phyloP scores from a whole-genome alignment of 306 rosid species.

The Alnus rubra region DNA sequence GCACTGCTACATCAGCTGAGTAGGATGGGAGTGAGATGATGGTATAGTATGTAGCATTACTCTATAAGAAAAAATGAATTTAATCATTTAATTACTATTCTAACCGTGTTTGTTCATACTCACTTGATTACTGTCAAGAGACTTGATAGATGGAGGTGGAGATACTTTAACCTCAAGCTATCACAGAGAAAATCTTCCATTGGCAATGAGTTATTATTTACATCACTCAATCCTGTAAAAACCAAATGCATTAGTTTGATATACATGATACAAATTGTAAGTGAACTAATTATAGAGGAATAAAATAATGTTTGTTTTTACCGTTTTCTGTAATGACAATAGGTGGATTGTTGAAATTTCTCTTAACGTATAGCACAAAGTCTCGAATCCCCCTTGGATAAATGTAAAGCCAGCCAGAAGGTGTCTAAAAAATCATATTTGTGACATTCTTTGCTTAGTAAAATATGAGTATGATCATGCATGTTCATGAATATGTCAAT shows the following conservation, averaged over 20 bases:
- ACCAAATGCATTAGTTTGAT: neutral
- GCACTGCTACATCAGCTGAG: too few species aligned
- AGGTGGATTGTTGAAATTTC: slow-evolving; percentile 42
- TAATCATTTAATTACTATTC: too few species aligned
- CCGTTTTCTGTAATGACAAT: slow-evolving; percentile 68
- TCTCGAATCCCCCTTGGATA: slow-evolving; percentile 51
- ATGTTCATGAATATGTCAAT: neutral
- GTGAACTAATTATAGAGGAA: neutral
- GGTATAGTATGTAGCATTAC: too few species aligned
- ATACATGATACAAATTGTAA: neutral
- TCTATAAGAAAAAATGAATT: too few species aligned
- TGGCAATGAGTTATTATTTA: slow-evolving; percentile 45
- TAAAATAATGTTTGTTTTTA: slow-evolving; percentile 2
- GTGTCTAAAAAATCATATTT: slow-evolving; percentile 42
- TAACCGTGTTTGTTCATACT: neutral
- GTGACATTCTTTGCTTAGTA: neutral
- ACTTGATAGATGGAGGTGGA: slow-evolving; percentile 41
- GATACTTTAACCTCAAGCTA: slow-evolving; percentile 45
- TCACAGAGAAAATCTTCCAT: slow-evolving; percentile 43
- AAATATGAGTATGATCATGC: neutral
- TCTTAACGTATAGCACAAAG: slow-evolving; percentile 29
- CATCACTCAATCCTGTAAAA: slow-evolving; percentile 44
- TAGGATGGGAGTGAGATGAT: too few species aligned
- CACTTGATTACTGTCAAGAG: slow-evolving; percentile 58
- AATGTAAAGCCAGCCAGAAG: slow-evolving; percentile 49